Evolutionary conservation across 1,284 basidiomycete genomes (phyloP), one percentile per base, ranked within the genome.

Genomic region (Schizophyllum amplum): DNA sequence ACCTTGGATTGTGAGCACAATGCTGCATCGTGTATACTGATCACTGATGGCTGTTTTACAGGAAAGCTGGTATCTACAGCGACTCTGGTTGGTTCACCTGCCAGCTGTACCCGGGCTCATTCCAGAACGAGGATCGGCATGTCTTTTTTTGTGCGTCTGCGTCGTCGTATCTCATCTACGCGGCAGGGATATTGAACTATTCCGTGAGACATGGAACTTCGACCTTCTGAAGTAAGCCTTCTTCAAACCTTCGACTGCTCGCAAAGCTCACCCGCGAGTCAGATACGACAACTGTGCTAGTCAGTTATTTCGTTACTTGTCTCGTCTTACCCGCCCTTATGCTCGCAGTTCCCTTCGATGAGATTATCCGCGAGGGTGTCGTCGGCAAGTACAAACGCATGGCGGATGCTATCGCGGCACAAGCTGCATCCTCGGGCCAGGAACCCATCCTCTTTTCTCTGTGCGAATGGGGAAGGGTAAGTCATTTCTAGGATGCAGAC

Each of bases 261-360:
- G 15, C 55, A 52, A 51, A 20, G 22, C 27, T 49, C 4, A 59
- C 52, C 54, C 7, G 48, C 26, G 24, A 6, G 26, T 1, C 57
- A 82, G 80, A 65, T 82, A 81, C 60, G 80, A 83, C 61, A 83
- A 83, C 57, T 83, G 82, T 61, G 79, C 77, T 15, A 71, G 76
- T 76, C 59, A 63, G 67, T 62, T 23, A 15, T 7, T n/a, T 22
- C 47, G 47, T 26, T 54, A 46, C 22, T 49, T 51, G 9, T 22
- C 27, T 21, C 47, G 4, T 51, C 25, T 27, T n/a, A 56, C 26
- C 25, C 11, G 20, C 51, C 49, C 21, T 52, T 21, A 56, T 48
- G 51, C 52, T 21, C 47, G 15, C 52, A 79, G 80, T 81, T 52
- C 80, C 81, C 0, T 81, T 75, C 55, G 80, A 82, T 62, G 73